These are phyloP conservation scores for Cladosporium sp. DNA, from an alignment of 2,329 filamentous ascomycete genomes.

Conservation along the genomic window DNA sequence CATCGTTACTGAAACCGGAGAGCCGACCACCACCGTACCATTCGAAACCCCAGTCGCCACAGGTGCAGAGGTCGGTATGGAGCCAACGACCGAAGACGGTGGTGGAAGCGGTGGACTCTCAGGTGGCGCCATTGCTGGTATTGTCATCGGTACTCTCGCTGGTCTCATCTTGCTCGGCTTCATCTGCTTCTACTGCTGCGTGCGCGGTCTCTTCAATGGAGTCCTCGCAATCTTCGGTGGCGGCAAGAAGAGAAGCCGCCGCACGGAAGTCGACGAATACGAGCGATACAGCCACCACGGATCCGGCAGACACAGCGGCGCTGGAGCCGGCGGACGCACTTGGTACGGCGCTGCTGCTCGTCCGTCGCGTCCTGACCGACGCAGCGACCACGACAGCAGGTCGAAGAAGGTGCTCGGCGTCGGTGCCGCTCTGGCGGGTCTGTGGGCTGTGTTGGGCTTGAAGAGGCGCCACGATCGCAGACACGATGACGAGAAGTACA, in stretches of 20 bases:
- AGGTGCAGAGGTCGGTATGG: slow-evolving; percentile 42
- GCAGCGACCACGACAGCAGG: slow-evolving; percentile 31
- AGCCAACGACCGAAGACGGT: slow-evolving; percentile 29
- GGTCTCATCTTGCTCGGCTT: slow-evolving; percentile 64
- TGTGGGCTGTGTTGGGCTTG: slow-evolving; percentile 43
- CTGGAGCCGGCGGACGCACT: slow-evolving; percentile 37
- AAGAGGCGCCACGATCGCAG: slow-evolving; percentile 38
- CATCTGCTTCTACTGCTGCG: slow-evolving; percentile 69
- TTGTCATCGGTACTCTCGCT: slow-evolving; percentile 69
- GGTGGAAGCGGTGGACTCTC: slow-evolving; percentile 48
- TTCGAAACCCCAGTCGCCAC: slow-evolving; percentile 53
- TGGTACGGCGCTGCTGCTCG: slow-evolving; percentile 42
- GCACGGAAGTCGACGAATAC: slow-evolving; percentile 59
- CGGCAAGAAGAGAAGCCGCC: slow-evolving; percentile 45
- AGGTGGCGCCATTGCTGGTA: slow-evolving; percentile 72
- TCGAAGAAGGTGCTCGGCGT: slow-evolving; percentile 33
- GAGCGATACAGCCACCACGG: slow-evolving; percentile 57
- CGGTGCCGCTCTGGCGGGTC: slow-evolving; percentile 39
- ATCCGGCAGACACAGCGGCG: slow-evolving; percentile 30
- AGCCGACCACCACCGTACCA: slow-evolving; percentile 44
- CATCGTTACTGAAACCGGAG: slow-evolving; percentile 45
- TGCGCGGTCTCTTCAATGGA: slow-evolving; percentile 52
- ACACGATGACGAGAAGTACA: slow-evolving; percentile 39
- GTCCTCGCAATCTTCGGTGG: slow-evolving; percentile 59
- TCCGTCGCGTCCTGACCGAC: slow-evolving; percentile 29